Evolutionary conservation across 2,329 filamentous ascomycete species (phyloP), one percentile per base, ranked within the genome.

Genomic region (Botrytis fragariae): DNA sequence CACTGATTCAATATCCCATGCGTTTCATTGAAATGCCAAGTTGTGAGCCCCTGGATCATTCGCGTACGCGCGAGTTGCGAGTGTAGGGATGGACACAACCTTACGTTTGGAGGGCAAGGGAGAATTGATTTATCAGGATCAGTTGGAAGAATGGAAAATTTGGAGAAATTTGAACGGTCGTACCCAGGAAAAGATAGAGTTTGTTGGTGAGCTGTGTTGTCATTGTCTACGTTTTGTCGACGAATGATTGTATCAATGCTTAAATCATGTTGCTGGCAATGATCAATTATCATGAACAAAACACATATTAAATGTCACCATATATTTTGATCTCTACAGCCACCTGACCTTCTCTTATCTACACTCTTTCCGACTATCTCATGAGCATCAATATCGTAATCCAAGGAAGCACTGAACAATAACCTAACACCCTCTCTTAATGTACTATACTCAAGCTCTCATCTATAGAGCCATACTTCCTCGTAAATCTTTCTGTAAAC

Each of bases 81-180:
- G 25, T 35, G 37, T n/a, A 69, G 65, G 48, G 48, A 57, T 57
- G 35, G 22, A 25, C n/a, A 48, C 10, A 57, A 54, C 65, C 48
- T 69, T 69, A n/a, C 51, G 18, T 69, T 32, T 57, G 10, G 22
- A 42, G 18, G 65, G 48, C 35, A 68, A 69, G 65, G 48, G 65
- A 44, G 51, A 22, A 42, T 45, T 25, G 1, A 22, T 45, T 9
- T 64, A 5, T 16, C 18, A 16, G 39, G 25, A 42, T 25, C 5
- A 10, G 2, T 42, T 16, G 22, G 0, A 14, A 39, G 4, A 20
- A 54, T 39, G 25, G 9, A 37, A 48, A 35, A 4, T 57, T 29
- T 14, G 18, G 44, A 10, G 1, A 64, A 7, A 8, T 1, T 22
- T 20, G n/a, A 1, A 44, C 3, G 2, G n/a, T 8, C 14, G 10